A percentile compares a stretch with the other conserved stretches of the same genome.
phyloP scores from a whole-genome alignment of 306 rosid species.

The Fragaria vesca region DNA sequence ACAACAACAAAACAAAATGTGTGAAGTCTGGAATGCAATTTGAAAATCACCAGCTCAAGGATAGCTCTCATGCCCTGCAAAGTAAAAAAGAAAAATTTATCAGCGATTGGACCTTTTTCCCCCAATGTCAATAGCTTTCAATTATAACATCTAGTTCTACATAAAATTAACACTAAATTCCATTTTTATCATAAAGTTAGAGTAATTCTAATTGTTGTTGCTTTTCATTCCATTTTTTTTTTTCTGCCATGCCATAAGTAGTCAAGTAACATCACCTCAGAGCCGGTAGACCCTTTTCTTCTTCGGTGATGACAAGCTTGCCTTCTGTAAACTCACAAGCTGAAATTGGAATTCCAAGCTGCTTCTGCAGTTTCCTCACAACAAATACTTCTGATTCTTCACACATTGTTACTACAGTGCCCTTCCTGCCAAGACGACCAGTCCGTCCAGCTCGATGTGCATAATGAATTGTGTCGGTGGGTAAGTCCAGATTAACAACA shows the following conservation, averaged over 20 bases:
- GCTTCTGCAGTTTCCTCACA: slow-evolving; percentile 82
- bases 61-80: neutral
- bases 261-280: slow-evolving; percentile 6
- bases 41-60: neutral
- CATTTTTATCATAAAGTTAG: neutral
- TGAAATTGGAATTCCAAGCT: slow-evolving; percentile 61
- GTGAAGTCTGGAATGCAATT: neutral
- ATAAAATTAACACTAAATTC: neutral
- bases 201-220: neutral
- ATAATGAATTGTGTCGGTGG: slow-evolving; percentile 84
- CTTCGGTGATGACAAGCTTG: slow-evolving; percentile 51
- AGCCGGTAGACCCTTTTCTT: slow-evolving; percentile 28
- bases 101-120: neutral
- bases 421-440: slow-evolving; percentile 87
- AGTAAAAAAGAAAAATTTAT: neutral
- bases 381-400: slow-evolving; percentile 89
- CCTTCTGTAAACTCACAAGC: slow-evolving; percentile 75
- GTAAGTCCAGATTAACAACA: slow-evolving; percentile 85
- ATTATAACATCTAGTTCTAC: neutral
- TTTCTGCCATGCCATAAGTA: neutral
- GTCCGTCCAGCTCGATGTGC: slow-evolving; percentile 96
- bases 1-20: neutral
- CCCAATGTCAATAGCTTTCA: neutral
- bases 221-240: neutral
- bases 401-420: slow-evolving; percentile 75